Conservation (phyloP, 1,139 yeast genomes). For the Yamadazyma sp. region DNA sequence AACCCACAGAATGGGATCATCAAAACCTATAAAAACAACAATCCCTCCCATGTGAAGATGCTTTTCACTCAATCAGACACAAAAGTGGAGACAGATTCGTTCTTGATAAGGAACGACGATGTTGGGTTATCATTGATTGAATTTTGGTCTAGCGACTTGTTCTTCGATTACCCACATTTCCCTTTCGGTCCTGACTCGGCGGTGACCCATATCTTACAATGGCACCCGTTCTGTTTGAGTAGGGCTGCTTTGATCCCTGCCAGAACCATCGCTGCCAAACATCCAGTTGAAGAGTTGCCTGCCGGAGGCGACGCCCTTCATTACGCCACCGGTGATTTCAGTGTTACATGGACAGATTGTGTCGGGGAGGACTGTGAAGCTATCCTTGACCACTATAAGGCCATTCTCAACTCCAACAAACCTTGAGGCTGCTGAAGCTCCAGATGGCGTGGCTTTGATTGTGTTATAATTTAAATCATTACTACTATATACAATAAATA, state of each 20-base stretch:
- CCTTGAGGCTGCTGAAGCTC: no score
- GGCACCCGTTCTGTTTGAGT: conserved; percentile 84
- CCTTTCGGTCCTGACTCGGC: conserved; percentile 64
- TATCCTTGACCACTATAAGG: conserved; percentile 40
- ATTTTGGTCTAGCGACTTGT: conserved; percentile 71
- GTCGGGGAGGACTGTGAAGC: conserved; percentile 49
- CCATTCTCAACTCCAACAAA: conserved; percentile 13
- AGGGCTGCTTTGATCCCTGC: conserved; percentile 73
- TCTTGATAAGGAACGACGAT: conserved; percentile 63
- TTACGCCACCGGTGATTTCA: conserved; percentile 63
- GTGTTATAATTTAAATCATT: no score
- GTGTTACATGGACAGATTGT: conserved; percentile 62
- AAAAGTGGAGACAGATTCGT: conserved; percentile 65
- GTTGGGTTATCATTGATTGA: conserved; percentile 70
- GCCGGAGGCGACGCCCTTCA: conserved; percentile 38
- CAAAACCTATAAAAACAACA: conserved; percentile 64
- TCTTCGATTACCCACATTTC: conserved; percentile 64
- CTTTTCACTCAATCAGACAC: conserved; percentile 65
- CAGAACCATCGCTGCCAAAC: conserved; percentile 38
- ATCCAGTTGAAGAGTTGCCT: conserved; percentile 18
- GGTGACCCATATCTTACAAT: conserved; percentile 78
- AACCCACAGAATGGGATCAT: conserved; percentile 68
- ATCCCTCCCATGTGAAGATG: conserved; percentile 53
- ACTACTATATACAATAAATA: no score
- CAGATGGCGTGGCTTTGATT: no score